Evolutionary conservation across 2,329 filamentous ascomycete species (phyloP).

Genomic region (Beauveria brongniartii): DNA sequence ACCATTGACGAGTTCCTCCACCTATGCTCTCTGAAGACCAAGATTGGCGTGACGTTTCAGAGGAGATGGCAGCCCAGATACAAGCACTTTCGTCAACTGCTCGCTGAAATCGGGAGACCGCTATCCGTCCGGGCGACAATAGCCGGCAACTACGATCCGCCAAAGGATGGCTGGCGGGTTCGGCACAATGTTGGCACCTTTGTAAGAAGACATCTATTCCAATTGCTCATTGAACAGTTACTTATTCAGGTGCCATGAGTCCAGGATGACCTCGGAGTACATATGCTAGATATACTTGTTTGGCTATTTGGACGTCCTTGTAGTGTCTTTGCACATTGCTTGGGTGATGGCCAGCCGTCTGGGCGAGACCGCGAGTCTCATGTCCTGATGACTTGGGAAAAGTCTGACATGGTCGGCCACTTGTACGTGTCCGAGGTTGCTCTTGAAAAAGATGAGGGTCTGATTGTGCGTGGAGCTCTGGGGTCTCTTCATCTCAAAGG

Average conservation of each 20-base stretch:
- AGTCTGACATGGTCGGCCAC: neutral
- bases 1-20: neutral
- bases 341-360: neutral
- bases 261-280: constrained; percentile 4
- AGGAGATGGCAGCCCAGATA: constrained; percentile 1
- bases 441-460: neutral
- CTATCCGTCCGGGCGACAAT: neutral
- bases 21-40: neutral
- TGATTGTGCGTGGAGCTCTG: neutral
- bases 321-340: neutral
- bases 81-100: neutral
- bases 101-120: neutral
- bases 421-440: constrained; percentile 4
- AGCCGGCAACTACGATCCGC: neutral
- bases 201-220: neutral
- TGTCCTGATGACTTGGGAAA: neutral
- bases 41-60: constrained; percentile 2
- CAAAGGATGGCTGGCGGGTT: constrained; percentile 1
- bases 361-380: constrained; percentile 4
- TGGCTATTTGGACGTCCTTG: constrained; percentile 4
- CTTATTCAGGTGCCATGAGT: neutral
- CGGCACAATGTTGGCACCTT: constrained; percentile 1
- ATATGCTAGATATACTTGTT: constrained; percentile 1
- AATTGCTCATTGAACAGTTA: neutral
- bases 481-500: neutral